These are phyloP conservation scores for Avena eriantha DNA, from an alignment of 176 grass and related monocot species.

Conservation along the genomic window DNA sequence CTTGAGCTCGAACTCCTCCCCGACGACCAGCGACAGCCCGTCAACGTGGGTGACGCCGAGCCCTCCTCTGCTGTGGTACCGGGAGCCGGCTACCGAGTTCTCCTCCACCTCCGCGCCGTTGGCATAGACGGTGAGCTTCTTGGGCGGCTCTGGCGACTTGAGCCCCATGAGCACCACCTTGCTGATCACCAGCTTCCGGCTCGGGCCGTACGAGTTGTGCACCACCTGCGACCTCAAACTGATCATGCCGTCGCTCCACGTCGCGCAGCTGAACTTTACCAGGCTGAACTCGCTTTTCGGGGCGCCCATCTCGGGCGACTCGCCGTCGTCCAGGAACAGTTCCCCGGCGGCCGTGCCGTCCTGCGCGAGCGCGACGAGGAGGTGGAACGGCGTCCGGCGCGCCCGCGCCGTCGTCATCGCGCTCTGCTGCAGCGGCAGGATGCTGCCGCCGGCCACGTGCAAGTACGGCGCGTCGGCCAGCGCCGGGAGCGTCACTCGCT, in stretches of 20 bases:
- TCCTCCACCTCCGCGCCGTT: slow-evolving; percentile 33
- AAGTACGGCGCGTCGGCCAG: slow-evolving; percentile 65
- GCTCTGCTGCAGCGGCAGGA: slow-evolving; percentile 61
- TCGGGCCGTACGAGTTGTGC: slow-evolving; percentile 52
- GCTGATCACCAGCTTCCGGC: slow-evolving; percentile 41
- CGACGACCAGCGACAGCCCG: slow-evolving; percentile 58
- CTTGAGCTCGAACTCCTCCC: slow-evolving; percentile 67
- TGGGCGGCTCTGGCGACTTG: not conserved
- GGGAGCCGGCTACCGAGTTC: slow-evolving; percentile 10
- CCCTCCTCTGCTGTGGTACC: slow-evolving; percentile 1
- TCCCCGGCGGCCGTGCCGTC: slow-evolving; percentile 48
- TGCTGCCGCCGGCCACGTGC: slow-evolving; percentile 63
- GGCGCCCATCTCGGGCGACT: slow-evolving; percentile 68
- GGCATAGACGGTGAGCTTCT: slow-evolving; percentile 33
- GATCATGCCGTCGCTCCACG: not conserved
- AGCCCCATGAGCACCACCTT: slow-evolving; percentile 72
- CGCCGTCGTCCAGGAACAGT: slow-evolving; percentile 75
- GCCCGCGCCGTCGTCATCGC: slow-evolving; percentile 54
- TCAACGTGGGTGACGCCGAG: slow-evolving; percentile 44
- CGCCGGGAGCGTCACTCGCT: slow-evolving; percentile 48
- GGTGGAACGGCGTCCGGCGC: slow-evolving; percentile 53
- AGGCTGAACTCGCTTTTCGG: slow-evolving; percentile 44
- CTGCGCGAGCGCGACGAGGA: slow-evolving; percentile 60
- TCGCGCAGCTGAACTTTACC: slow-evolving; percentile 47
- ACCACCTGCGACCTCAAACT: slow-evolving; percentile 63